These are phyloP conservation scores for Dactylellina haptotyla DNA, from an alignment of 2,329 filamentous ascomycete species.

Conservation along the genomic window DNA sequence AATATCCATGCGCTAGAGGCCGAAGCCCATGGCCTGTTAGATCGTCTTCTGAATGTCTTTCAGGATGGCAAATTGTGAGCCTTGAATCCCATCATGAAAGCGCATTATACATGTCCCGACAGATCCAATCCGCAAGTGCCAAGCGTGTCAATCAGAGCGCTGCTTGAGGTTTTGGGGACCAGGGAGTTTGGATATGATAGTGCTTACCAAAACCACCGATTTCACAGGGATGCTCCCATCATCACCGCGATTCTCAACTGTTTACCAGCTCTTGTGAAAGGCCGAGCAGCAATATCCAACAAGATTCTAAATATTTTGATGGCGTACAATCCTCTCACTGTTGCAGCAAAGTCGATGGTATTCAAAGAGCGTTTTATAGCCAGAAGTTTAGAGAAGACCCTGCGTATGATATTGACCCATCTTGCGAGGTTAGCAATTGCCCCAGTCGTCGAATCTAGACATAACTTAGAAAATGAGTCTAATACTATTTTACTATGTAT, in stretches of 20 bases:
- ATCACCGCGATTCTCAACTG: slow-evolving; percentile 93
- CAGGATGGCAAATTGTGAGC: slow-evolving; percentile 72
- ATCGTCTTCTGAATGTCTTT: slow-evolving; percentile 83
- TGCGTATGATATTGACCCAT: slow-evolving; percentile 82
- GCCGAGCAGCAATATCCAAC: slow-evolving; percentile 80
- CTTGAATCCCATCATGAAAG: slow-evolving; percentile 43
- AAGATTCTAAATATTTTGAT: slow-evolving; percentile 87
- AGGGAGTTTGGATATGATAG: slow-evolving; percentile 10
- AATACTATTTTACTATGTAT: not conserved
- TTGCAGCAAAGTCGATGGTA: slow-evolving; percentile 79
- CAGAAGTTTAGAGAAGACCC: slow-evolving; percentile 94
- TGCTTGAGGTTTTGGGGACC: not conserved
- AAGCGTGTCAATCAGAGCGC: not conserved
- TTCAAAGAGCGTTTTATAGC: slow-evolving; percentile 82
- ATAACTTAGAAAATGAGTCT: not conserved
- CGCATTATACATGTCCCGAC: slow-evolving; percentile 15
- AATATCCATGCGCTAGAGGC: slow-evolving; percentile 85
- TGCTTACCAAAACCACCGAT: slow-evolving; percentile 49
- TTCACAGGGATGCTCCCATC: slow-evolving; percentile 79
- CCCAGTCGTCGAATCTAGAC: not conserved
- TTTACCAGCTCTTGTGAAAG: slow-evolving; percentile 82
- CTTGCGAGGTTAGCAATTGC: slow-evolving; percentile 62
- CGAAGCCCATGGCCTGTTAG: slow-evolving; percentile 88
- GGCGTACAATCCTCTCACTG: slow-evolving; percentile 89
- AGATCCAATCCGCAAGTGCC: not conserved